A percentile compares a stretch with the other conserved stretches of the same genome.
These are phyloP conservation scores for Xerocomellus dryophilus DNA, from an alignment of 768 basidiomycete species.

Conservation along the genomic window DNA sequence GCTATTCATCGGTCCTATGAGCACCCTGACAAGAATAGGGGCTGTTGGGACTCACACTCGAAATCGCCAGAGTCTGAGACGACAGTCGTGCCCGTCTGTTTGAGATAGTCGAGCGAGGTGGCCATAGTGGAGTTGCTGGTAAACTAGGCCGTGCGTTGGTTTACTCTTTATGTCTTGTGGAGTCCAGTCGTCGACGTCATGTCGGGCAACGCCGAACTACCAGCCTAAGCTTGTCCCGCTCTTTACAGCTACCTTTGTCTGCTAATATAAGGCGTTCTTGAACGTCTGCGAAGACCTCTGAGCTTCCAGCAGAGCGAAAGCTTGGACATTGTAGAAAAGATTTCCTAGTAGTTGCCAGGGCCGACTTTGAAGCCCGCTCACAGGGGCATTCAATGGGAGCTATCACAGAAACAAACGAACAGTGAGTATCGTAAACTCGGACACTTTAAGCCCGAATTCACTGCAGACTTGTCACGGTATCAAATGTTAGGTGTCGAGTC, in stretches of 20 bases:
- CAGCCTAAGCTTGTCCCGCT: too few species aligned
- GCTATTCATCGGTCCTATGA: slow-evolving; percentile 42
- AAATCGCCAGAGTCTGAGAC: slow-evolving; percentile 96
- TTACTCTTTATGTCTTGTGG: neutral
- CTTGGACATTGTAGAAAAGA: neutral
- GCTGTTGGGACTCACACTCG: slow-evolving; percentile 47
- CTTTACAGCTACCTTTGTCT: neutral
- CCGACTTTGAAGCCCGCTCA: too few species aligned
- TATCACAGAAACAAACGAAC: too few species aligned
- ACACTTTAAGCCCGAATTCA: too few species aligned
- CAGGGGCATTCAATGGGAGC: too few species aligned
- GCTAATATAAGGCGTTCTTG: too few species aligned
- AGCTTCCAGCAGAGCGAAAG: neutral
- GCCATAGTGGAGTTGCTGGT: slow-evolving; percentile 49
- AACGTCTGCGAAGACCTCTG: neutral
- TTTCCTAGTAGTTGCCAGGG: neutral
- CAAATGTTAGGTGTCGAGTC: too few species aligned
- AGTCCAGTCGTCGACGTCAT: neutral
- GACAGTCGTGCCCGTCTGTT: slow-evolving; percentile 87
- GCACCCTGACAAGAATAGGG: slow-evolving; percentile 11
- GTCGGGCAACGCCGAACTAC: neutral
- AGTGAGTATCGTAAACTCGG: too few species aligned
- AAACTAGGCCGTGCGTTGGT: neutral
- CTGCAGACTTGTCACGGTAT: too few species aligned
- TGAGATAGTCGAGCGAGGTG: slow-evolving; percentile 76